Percentiles rank a stretch among this genome's conserved stretches.
Conservation (phyloP, 202 grass and related monocot species). For the Musa balbisiana region DNA sequence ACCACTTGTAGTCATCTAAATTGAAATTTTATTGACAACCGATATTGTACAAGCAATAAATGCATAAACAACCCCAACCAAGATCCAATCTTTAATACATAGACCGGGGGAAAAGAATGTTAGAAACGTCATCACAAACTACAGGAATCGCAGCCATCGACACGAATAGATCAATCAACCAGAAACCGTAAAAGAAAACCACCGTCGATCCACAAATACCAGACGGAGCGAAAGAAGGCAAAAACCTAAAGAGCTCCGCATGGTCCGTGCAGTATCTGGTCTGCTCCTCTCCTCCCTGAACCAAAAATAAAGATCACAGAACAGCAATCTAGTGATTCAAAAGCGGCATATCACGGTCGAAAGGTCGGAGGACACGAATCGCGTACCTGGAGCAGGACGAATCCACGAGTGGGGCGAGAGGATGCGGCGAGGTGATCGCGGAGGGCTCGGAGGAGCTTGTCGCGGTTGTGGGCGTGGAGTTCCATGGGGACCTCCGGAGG, state of each 20-base stretch:
- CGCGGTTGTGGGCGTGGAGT: constrained; percentile 65
- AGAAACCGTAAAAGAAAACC: background rate
- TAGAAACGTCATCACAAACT: too few relatives aligned
- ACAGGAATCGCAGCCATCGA: background rate
- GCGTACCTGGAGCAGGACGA: constrained; percentile 68
- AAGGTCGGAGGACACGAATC: background rate
- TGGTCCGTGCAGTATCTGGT: constrained; percentile 94
- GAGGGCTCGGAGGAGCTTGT: constrained; percentile 48
- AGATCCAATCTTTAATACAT: too few relatives aligned
- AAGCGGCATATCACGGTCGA: background rate
- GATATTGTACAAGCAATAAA: too few relatives aligned
- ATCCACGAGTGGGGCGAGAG: constrained; percentile 37
- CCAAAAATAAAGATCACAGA: background rate
- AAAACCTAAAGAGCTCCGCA: constrained; percentile 78
- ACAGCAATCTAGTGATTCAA: background rate
- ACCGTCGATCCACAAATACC: background rate
- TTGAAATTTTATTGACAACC: too few relatives aligned
- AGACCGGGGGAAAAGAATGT: too few relatives aligned
- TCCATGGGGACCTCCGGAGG: constrained; percentile 66
- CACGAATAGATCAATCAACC: background rate
- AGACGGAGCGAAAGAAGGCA: background rate
- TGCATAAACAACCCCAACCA: too few relatives aligned
- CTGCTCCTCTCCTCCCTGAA: constrained; percentile 84
- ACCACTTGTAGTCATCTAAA: too few relatives aligned
- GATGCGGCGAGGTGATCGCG: constrained; percentile 42